Evolutionary conservation across 164 flowering plant genomes (phyloP).

Genomic region (Vitis cinerea): DNA sequence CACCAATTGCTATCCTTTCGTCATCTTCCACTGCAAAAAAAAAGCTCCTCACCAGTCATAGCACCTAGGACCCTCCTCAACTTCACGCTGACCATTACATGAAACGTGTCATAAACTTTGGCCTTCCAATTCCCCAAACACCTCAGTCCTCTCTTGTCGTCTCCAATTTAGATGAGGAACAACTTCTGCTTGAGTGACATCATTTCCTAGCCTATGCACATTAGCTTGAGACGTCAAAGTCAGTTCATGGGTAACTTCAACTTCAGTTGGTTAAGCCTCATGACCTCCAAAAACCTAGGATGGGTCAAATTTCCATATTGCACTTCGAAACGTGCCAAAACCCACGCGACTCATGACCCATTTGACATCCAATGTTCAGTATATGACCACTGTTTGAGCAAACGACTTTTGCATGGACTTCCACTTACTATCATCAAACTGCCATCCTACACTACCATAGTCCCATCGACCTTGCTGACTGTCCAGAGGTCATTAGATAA

Average conservation of each 20-base stretch:
- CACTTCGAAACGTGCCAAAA: too few species aligned
- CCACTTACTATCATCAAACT: too few species aligned
- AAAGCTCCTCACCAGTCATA: constrained; percentile 96
- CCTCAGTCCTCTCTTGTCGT: constrained; percentile 90
- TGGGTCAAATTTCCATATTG: too few species aligned
- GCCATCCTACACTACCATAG: too few species aligned
- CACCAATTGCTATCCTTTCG: constrained; percentile 60
- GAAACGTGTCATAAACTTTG: constrained; percentile 93
- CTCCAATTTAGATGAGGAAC: constrained; percentile 94
- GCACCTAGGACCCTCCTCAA: constrained; percentile 98
- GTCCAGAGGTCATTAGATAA: too few species aligned
- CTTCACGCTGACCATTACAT: constrained; percentile 97
- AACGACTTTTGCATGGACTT: too few species aligned
- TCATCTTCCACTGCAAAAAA: constrained; percentile 86
- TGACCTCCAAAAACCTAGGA: too few species aligned
- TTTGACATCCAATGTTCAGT: too few species aligned
- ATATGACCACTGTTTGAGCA: too few species aligned
- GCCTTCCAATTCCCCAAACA: constrained; percentile 97
- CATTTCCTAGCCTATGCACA: constrained; percentile 98
- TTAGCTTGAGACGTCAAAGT: constrained; percentile 98
- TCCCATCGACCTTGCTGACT: too few species aligned
- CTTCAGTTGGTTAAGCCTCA: constrained; percentile 83
- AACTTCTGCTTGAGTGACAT: constrained; percentile 98
- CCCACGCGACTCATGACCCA: too few species aligned
- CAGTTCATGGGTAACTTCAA: constrained; percentile 96